Base-by-base conservation (phyloP, 495 filamentous ascomycete genomes). In the Aspergillus olivimuriae region DNA sequence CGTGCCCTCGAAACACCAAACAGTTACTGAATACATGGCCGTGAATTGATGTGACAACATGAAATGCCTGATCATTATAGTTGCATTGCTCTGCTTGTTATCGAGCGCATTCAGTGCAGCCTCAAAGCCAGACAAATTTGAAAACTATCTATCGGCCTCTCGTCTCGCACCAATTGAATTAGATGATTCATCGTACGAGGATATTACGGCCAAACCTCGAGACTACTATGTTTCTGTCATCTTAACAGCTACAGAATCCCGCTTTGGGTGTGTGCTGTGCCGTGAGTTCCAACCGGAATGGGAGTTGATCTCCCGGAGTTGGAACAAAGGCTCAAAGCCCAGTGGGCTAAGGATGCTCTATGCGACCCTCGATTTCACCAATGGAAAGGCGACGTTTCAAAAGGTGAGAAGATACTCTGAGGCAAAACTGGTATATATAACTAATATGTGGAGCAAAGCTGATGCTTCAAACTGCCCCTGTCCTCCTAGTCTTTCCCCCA, bases 211-310 rank as follows among this genome's bases (percentile, higher is more conserved):
- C 1, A 65, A 76, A 2, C 87, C 94, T 22, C 78, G 92, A 41
- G 84, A 97, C 62, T 94, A 96, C 60, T 79, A 83, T 24, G 76
- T 83, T 11, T 85, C 79, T 6, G 80, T 97, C 2, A 77, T 97
- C 23, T 70, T 99, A 41, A 99, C 94, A 8, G 92, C 92, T 39
- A 63, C 88, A 49, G 89, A 96, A 54, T 57, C 83, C 30, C 78
- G 87, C 17, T 96, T 83, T 68, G 88, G 87, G 20, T 99, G 92
- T 60, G 65, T 80, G 41, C 72, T 96, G 35, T 99, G 92, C 61
- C 77, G 80, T 26, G 86, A 94, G 41, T 95, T 97, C 65, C 82
- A 92, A 57, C 84, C 92, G 1, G 94, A 99, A 66, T 99, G 89
- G 83, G 86, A 95, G 18, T 61, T 99, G 17, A 75, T 99, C 23